Evolutionary conservation across 2,329 filamentous ascomycete genomes (phyloP).

Genomic region (Monosporascus sp.): DNA sequence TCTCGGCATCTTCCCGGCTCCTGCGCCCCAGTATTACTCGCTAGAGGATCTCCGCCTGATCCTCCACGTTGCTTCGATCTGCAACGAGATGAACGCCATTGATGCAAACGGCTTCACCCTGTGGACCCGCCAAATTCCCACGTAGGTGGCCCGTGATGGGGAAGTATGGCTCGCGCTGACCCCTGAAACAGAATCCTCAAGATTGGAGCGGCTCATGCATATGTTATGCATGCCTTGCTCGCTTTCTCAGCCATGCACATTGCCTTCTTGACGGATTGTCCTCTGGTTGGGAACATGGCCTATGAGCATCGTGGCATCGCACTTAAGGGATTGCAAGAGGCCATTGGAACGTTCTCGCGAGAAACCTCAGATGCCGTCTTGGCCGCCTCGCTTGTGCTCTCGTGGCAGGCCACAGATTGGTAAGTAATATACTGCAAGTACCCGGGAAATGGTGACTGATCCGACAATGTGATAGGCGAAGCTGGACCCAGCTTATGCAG

Average conservation of each 20-base stretch:
- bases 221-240: constrained; percentile 90
- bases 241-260: constrained; percentile 94
- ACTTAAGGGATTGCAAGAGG: constrained; percentile 80
- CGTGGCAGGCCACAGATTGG: constrained; percentile 97
- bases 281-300: constrained; percentile 79
- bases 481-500: constrained; percentile 89
- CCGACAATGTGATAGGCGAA: constrained; percentile 55
- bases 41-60: constrained; percentile 80
- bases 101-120: constrained; percentile 80
- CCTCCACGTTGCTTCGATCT: constrained; percentile 83
- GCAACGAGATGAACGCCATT: constrained; percentile 71
- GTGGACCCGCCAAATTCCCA: constrained; percentile 90
- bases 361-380: constrained; percentile 87
- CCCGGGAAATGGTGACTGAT: constrained; percentile 31
- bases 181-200: constrained; percentile 62
- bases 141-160: constrained; percentile 51
- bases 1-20: constrained; percentile 69
- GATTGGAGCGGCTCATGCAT: constrained; percentile 74
- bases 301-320: constrained; percentile 85
- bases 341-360: constrained; percentile 77
- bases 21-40: constrained; percentile 66
- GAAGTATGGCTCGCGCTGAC: constrained; percentile 16
- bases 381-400: constrained; percentile 84
- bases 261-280: constrained; percentile 81
- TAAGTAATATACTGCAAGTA: constrained; percentile 46